These are phyloP conservation scores for Diphasiastrum complanatum DNA, from an alignment of 83 land plant genomes.

Conservation along the genomic window DNA sequence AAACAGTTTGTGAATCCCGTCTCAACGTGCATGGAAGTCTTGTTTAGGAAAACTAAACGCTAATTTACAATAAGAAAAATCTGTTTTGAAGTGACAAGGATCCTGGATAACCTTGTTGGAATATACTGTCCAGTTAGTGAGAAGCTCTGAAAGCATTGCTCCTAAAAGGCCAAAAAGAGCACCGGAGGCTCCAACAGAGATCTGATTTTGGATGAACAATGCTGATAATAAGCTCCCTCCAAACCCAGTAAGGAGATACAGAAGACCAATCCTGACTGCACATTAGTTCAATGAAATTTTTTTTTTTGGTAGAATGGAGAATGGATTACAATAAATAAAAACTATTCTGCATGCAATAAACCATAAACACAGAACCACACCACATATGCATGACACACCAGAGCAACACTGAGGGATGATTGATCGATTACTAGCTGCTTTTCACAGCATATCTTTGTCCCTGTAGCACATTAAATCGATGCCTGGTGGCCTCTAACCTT, in stretches of 20 bases:
- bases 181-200: conserved; percentile 85
- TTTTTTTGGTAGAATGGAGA: background rate
- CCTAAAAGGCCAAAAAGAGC: conserved; percentile 80
- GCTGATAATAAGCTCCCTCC: conserved; percentile 74
- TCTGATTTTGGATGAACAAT: conserved; percentile 49
- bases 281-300: background rate
- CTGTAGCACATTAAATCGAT: too few species aligned
- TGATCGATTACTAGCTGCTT: too few species aligned
- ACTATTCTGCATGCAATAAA: background rate
- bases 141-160: conserved; percentile 67
- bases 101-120: conserved; percentile 58
- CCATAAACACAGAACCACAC: background rate
- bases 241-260: conserved; percentile 63
- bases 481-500: too few species aligned
- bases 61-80: too few species aligned
- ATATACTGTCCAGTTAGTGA: conserved; percentile 74
- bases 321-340: background rate
- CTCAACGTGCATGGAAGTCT: background rate
- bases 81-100: too few species aligned
- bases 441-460: too few species aligned
- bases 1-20: too few species aligned
- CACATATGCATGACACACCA: background rate
- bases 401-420: background rate
- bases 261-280: conserved; percentile 45
- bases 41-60: background rate